A percentile compares a stretch with the other conserved stretches of the same genome.
These are phyloP conservation scores for Solanum arcanum DNA, from an alignment of 257 asterid genomes.

Conservation along the genomic window DNA sequence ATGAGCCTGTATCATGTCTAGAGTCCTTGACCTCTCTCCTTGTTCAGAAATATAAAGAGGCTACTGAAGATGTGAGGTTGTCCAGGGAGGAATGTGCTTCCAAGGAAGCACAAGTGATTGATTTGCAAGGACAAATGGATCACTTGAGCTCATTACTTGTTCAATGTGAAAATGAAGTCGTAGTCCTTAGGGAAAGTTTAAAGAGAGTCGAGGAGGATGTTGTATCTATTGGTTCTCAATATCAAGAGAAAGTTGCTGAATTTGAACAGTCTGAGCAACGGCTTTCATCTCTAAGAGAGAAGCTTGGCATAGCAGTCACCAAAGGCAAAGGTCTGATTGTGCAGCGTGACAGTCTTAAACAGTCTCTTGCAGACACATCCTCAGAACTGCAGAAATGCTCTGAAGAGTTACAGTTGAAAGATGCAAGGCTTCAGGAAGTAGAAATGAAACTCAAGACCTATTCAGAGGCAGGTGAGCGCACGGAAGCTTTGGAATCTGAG, in stretches of 20 bases:
- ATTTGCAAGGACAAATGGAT: conserved; percentile 45
- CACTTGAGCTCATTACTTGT: conserved; percentile 32
- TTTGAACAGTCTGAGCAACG: conserved; percentile 92
- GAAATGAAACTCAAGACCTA: conserved; percentile 74
- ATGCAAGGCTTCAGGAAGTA: conserved; percentile 63
- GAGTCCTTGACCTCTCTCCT: conserved; percentile 52
- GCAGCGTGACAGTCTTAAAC: conserved; percentile 93
- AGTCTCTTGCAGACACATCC: conserved; percentile 68
- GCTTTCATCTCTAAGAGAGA: conserved; percentile 83
- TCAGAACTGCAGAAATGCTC: conserved; percentile 62
- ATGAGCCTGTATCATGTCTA: conserved; percentile 41
- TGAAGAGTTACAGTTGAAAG: conserved; percentile 70
- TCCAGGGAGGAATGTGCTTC: conserved; percentile 15
- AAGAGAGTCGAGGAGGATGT: conserved; percentile 40
- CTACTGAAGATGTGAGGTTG: conserved; percentile 36
- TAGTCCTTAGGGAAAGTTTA: conserved; percentile 51
- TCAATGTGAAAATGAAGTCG: conserved; percentile 59
- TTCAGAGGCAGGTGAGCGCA: conserved; percentile 96
- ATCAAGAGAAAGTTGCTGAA: conserved; percentile 59
- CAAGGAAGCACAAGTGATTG: conserved; percentile 44
- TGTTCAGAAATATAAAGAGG: conserved; percentile 49
- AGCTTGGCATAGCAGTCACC: conserved; percentile 89
- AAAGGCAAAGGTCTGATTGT: conserved; percentile 92
- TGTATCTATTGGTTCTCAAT: conserved; percentile 33
- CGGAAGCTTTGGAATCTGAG: conserved; percentile 97